Evolutionary conservation across 345 rosid species (phyloP).

Genomic region (Turnera subulata): DNA sequence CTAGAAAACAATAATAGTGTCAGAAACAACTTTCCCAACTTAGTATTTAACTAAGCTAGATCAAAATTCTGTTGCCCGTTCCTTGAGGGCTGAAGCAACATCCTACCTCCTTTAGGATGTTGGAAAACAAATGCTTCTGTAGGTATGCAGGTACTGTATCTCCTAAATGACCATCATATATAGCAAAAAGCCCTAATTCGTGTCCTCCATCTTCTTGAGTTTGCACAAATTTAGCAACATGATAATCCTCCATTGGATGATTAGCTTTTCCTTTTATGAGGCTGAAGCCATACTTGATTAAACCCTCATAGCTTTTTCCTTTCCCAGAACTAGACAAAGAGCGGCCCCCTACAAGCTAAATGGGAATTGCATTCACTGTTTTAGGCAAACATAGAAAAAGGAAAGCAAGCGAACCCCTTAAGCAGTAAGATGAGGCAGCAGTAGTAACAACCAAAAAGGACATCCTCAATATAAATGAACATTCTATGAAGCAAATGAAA

Average conservation of each 20-base stretch:
- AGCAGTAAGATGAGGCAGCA: too few relatives aligned
- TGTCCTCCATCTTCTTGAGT: conserved; percentile 24
- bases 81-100: too few relatives aligned
- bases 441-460: too few relatives aligned
- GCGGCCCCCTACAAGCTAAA: conserved; percentile 49
- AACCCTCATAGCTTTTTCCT: conserved; percentile 47
- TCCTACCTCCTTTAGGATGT: conserved; percentile 61
- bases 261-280: conserved; percentile 59
- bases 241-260: conserved; percentile 82
- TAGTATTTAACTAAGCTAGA: neutral
- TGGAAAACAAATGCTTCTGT: conserved; percentile 63
- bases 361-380: neutral
- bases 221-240: conserved; percentile 59
- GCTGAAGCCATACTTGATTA: conserved; percentile 57
- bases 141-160: conserved; percentile 56
- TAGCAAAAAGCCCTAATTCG: conserved; percentile 70
- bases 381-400: neutral
- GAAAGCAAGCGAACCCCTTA: neutral
- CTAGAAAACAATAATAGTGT: conserved; percentile 26
- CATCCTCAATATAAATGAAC: too few relatives aligned
- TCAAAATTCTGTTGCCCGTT: conserved; percentile 7
- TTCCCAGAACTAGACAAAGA: conserved; percentile 56
- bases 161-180: conserved; percentile 78
- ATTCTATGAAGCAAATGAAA: too few relatives aligned
- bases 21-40: conserved; percentile 10